A percentile compares a stretch with the other conserved stretches of the same genome.
Evolutionary conservation across 208 protist genomes (phyloP).

Genomic region (Trypanosoma melophagium): DNA sequence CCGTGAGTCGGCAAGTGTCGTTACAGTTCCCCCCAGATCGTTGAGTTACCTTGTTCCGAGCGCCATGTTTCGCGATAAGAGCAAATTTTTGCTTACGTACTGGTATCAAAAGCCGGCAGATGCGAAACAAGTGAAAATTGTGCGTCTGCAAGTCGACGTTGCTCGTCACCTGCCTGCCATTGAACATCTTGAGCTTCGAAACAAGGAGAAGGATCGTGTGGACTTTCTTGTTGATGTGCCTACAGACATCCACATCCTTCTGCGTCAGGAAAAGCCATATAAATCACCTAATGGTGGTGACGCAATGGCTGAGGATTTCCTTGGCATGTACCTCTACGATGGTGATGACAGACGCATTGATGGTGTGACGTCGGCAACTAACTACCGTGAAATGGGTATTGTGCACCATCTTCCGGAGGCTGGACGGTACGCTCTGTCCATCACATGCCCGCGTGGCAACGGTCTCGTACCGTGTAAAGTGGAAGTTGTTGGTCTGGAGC

Average conservation of each 20-base stretch:
- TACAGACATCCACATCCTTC: constrained; percentile 72
- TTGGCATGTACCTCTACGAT: constrained; percentile 81
- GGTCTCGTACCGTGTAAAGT: constrained; percentile 66
- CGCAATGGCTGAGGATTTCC: constrained; percentile 70
- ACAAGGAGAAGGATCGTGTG: constrained; percentile 57
- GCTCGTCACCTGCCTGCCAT: constrained; percentile 68
- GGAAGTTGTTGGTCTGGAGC: constrained; percentile 58
- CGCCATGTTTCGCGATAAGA: constrained; percentile 60
- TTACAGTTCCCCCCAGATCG: constrained; percentile 66
- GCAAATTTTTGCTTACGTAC: constrained; percentile 86
- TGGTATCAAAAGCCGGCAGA: constrained; percentile 54
- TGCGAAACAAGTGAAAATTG: constrained; percentile 37
- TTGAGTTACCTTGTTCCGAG: constrained; percentile 79
- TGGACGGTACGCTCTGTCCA: constrained; percentile 67
- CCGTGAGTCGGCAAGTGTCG: constrained; percentile 63
- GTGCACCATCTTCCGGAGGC: constrained; percentile 56
- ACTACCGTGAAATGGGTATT: constrained; percentile 74
- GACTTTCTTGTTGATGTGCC: constrained; percentile 77
- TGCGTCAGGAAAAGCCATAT: constrained; percentile 74
- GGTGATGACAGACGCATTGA: constrained; percentile 59
- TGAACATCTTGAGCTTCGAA: constrained; percentile 54
- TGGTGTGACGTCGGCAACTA: constrained; percentile 50
- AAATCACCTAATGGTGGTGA: constrained; percentile 48
- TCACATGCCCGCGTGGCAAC: constrained; percentile 56
- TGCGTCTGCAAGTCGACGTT: constrained; percentile 48